Evolutionary conservation across 306 rosid genomes (phyloP), one percentile per base, ranked within the genome.

Genomic region (Vicia villosa): DNA sequence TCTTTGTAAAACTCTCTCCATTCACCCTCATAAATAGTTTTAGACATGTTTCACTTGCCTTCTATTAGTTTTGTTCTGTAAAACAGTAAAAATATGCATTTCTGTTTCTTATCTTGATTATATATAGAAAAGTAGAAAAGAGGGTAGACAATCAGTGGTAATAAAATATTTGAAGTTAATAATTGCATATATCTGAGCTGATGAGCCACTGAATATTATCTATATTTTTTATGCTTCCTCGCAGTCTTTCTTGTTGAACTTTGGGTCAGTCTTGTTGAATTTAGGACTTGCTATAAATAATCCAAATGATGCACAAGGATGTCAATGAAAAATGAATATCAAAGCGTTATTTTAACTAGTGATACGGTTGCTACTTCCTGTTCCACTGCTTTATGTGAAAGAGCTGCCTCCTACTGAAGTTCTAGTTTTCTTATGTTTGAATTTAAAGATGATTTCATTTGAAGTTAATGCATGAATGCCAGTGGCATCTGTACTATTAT

Each of bases 1-100:
- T 80, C 47, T 83, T 62, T 81, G 76, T 62, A 76, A 72, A 68
- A 68, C 74, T 62, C 85, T 76, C 79, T 73, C 68, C 76, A 11
- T 79, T 57, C 59, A 5, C 68, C 72, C 79, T 72, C 77, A 56
- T 49, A 70, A 71, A 63, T 75, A 56, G 83, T 76, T 61, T 59
- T 70, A 61, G 83, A 40, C 34, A 54, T 46, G 64, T 71, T 63
- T 60, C 37, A 55, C 7, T 14, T 52, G 46, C 28, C 45, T 67
- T 66, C 17, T 41, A 36, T 20, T 62, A 19, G 60, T 43, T 43
- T 75, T 68, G 51, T 24, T 60, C 61, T 45, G 19, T 42, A 61
- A 73, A 64, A 56, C 61, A 37, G 19, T 42, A 61, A 73, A 64
- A 56, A 43, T 32, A 20, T 74, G 51, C 57, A 51, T 47, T 74